Conservation (phyloP, 2,329 filamentous ascomycete species). For the Dothistroma pini region DNA sequence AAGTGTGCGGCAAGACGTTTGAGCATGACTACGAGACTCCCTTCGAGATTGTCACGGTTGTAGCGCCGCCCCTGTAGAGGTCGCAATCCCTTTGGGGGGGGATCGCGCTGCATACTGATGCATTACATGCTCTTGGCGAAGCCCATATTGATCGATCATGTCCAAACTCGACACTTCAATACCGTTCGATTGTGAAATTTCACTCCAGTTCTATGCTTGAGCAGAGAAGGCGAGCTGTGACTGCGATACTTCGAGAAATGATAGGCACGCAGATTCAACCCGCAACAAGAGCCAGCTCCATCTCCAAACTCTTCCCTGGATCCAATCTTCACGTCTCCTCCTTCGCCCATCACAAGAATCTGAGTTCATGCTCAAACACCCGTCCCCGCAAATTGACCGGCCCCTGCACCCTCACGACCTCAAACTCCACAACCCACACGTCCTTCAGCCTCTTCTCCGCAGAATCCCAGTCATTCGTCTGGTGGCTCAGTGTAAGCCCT, state of each 20-base stretch:
- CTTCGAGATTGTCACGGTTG: neutral
- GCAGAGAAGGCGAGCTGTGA: no score
- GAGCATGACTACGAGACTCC: neutral
- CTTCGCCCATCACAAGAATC: neutral
- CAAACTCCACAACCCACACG: neutral
- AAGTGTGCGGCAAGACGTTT: conserved; percentile 1
- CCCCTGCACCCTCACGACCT: neutral
- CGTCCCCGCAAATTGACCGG: neutral
- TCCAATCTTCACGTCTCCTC: neutral
- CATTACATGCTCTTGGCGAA: no score
- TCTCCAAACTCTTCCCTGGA: no score
- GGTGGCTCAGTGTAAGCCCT: neutral
- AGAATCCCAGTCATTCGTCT: neutral
- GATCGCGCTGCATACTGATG: neutral
- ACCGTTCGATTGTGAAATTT: no score
- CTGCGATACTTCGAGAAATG: no score
- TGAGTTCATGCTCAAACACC: neutral
- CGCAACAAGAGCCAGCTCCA: no score
- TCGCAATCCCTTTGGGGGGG: neutral
- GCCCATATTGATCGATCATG: no score
- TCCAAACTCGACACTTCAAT: no score
- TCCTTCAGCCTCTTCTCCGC: neutral
- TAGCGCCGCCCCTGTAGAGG: neutral
- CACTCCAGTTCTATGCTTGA: no score
- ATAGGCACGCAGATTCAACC: no score